Evolutionary conservation across 148 eudicot genomes (phyloP), one percentile per base, ranked within the genome.

Genomic region (Simmondsia chinensis): DNA sequence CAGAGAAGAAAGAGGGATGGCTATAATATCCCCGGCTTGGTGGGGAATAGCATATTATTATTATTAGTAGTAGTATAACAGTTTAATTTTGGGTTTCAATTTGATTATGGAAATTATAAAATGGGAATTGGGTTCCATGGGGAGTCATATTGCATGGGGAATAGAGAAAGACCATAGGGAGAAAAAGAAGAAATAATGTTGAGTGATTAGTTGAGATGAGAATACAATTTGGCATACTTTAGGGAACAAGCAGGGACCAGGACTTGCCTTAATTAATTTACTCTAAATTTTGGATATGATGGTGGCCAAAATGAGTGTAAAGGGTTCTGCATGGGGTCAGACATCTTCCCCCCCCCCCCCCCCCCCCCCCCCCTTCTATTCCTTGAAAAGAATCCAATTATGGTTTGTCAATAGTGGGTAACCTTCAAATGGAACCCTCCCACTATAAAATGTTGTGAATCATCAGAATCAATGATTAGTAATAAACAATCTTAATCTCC

Each of bases 81-180:
- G 18, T 8, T 14, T 19, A 4, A 19, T 39, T 19, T 17, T 20
- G 10, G 14, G 9, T 14, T 14, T 57, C n/a, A 57, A 30, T 38
- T 39, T 10, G 53, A 20, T 46, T 21, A 39, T 26, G 21, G 37
- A 29, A 38, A 3, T 23, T 1, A 27, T 9, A 16, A 17, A 14
- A 25, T 41, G 54, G 13, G 23, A n/a, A 55, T 25, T 18, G 6
- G 24, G 20, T 39, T 39, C 18, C 15, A 27, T 40, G 22, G 38
- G 24, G 33, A 49, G 28, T 64, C 47, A 56, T 22, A 56, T 37
- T 73, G 78, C 91, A 81, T 77, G 69, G 91, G 91, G 68, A 81
- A 45, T 68, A 69, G 81, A 65, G 75, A 73, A 59, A 70, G 61
- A 49, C 35, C 21, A 28, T 11, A 14, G 49, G 19, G 7, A 17